Evolutionary conservation across 2,329 filamentous ascomycete genomes (phyloP), one percentile per base, ranked within the genome.

Genomic region (Diaporthe ampelina): DNA sequence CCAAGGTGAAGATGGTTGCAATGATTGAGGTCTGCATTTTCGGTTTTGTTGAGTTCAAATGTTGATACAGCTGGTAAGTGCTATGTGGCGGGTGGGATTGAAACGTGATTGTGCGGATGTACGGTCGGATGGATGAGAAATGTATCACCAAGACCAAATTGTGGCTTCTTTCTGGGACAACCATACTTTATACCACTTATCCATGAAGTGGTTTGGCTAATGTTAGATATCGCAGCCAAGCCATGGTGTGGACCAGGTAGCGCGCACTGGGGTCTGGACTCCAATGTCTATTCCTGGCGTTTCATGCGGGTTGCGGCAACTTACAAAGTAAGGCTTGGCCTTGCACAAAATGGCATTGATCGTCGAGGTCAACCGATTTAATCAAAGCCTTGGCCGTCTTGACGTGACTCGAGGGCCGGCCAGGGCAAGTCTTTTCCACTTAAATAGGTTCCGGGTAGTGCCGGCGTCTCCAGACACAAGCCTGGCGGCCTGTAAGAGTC

Each of bases 351-450:
- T 65, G 61, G 61, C 61, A 65, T 65, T 48, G 61, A 65, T 65
- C 61, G 61, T 65, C 61, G 19, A 65, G 26, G 43, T 45, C 26
- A 19, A 21, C 24, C 61, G 61, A 65, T 65, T 24, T 65, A 65
- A 50, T 50, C 61, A 65, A 65, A 50, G 43, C 26, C 61, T 65
- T 65, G 61, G 61, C 61, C 61, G 61, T 65, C 61, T 65, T 65
- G 43, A 65, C 61, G 61, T 50, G 61, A 65, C 61, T 65, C 61
- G 11, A 37, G 61, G 35, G 43, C 43, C 61, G 11, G 10, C 43
- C 61, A 65, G 21, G 43, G 40, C 61, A 35, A 50, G 19, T 50
- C 26, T 50, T 35, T 45, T 35, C 61, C 43, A 65, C 61, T 50
- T 48, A 50, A 50, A 65, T 50, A 50, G 29, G 40, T 65, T 65